These are phyloP conservation scores for Suillus occidentalis DNA, from an alignment of 768 basidiomycete species.

Conservation along the genomic window DNA sequence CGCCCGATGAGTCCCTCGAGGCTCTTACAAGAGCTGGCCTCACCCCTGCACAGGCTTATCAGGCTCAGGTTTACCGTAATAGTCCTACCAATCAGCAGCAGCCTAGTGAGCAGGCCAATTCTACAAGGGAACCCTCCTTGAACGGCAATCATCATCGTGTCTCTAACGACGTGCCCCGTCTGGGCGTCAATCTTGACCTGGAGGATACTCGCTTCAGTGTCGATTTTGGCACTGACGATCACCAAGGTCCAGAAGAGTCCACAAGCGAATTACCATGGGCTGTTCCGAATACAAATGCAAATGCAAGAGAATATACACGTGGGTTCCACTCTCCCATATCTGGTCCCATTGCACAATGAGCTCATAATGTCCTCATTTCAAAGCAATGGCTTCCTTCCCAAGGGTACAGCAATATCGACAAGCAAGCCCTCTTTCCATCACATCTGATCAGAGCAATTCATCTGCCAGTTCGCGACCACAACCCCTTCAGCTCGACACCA, in stretches of 20 bases:
- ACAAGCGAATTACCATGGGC: slow-evolving; percentile 64
- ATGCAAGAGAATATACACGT: slow-evolving; percentile 40
- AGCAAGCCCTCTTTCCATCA: slow-evolving; percentile 39
- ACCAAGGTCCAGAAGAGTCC: slow-evolving; percentile 43
- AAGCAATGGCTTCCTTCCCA: slow-evolving; percentile 27
- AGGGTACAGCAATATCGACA: slow-evolving; percentile 30
- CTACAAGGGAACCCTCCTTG: slow-evolving; percentile 22
- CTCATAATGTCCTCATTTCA: slow-evolving; percentile 23
- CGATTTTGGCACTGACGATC: slow-evolving; percentile 45
- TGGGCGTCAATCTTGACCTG: slow-evolving; percentile 47
- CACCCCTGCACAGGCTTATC: slow-evolving; percentile 80
- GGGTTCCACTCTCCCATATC: slow-evolving; percentile 34
- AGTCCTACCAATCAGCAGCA: slow-evolving; percentile 35
- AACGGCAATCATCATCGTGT: slow-evolving; percentile 29
- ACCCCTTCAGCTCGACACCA: slow-evolving; percentile 63
- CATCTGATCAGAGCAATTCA: slow-evolving; percentile 37
- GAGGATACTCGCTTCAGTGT: slow-evolving; percentile 59
- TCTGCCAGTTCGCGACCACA: slow-evolving; percentile 37
- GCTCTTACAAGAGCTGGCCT: slow-evolving; percentile 50
- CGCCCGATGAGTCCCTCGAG: slow-evolving; percentile 48
- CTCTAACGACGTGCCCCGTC: slow-evolving; percentile 34
- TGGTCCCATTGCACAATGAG: slow-evolving; percentile 27
- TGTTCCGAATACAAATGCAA: slow-evolving; percentile 7
- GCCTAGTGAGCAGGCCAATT: slow-evolving; percentile 20
- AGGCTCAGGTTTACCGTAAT: slow-evolving; percentile 66